phyloP scores from a whole-genome alignment of 495 filamentous ascomycete genomes.

The Penicillium paradoxum region DNA sequence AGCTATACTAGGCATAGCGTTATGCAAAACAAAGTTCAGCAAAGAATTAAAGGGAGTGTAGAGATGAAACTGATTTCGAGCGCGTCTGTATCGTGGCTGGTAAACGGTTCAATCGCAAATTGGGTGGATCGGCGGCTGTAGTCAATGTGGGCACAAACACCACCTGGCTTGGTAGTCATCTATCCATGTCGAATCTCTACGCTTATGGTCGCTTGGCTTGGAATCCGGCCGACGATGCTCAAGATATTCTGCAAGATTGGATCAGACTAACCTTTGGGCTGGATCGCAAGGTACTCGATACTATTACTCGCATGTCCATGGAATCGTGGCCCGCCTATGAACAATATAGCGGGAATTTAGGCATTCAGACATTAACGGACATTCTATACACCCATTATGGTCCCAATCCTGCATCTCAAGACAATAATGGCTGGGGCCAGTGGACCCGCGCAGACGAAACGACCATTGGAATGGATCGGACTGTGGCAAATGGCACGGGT shows the following conservation, averaged over 20 bases:
- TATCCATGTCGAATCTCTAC: conserved; percentile 69
- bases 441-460: conserved; percentile 61
- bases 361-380: conserved; percentile 65
- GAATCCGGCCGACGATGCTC: conserved; percentile 46
- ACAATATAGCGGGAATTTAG: conserved; percentile 66
- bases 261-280: conserved; percentile 58
- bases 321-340: conserved; percentile 67
- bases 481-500: conserved; percentile 60
- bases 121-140: conserved; percentile 61
- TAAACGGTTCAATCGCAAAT: conserved; percentile 50
- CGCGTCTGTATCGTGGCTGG: conserved; percentile 47
- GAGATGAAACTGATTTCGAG: conserved; percentile 20
- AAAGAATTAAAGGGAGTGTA: conserved; percentile 12
- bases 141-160: conserved; percentile 64
- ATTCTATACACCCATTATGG: conserved; percentile 64
- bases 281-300: conserved; percentile 48
- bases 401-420: conserved; percentile 60
- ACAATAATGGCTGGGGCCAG: conserved; percentile 66
- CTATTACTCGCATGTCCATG: conserved; percentile 61
- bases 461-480: conserved; percentile 69
- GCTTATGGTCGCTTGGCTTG: conserved; percentile 64
- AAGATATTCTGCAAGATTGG: conserved; percentile 58
- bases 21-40: conserved; percentile 10
- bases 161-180: conserved; percentile 64
- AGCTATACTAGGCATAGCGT: conserved; percentile 8